Conservation (phyloP, 495 filamentous ascomycete genomes). For the Penicillium ucsense region DNA sequence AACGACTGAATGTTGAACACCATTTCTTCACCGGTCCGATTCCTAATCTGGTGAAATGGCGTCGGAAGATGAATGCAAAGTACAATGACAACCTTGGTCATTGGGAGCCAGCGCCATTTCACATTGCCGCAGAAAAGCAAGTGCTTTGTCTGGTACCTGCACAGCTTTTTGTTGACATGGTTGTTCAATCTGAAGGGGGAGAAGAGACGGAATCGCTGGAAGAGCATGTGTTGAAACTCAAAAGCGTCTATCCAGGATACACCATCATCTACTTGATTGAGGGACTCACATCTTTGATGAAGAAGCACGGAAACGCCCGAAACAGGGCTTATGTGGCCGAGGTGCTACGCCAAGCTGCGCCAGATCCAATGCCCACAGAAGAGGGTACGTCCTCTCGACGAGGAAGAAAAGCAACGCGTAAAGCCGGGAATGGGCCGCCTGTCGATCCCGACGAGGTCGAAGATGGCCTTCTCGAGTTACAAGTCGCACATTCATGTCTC, state of each 20-base stretch:
- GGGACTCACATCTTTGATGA: constrained; percentile 55
- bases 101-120: constrained; percentile 55
- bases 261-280: constrained; percentile 70
- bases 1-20: constrained; percentile 47
- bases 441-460: constrained; percentile 67
- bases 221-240: constrained; percentile 47
- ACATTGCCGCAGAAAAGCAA: constrained; percentile 55
- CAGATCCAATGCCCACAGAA: constrained; percentile 6
- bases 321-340: constrained; percentile 59
- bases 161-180: constrained; percentile 58
- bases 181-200: constrained; percentile 25
- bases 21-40: constrained; percentile 41
- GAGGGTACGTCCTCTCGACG: constrained; percentile 13
- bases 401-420: constrained; percentile 32
- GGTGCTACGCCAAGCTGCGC: constrained; percentile 47
- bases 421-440: constrained; percentile 30
- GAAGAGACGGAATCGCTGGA: constrained; percentile 43
- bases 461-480: constrained; percentile 61
- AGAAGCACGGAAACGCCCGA: constrained; percentile 56
- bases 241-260: constrained; percentile 39
- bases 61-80: constrained; percentile 53
- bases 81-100: constrained; percentile 52
- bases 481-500: constrained; percentile 55
- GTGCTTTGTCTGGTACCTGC: constrained; percentile 57
- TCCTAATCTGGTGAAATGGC: constrained; percentile 61